phyloP scores from a whole-genome alignment of 129 eudicot species.

The Kitagawia praeruptora region DNA sequence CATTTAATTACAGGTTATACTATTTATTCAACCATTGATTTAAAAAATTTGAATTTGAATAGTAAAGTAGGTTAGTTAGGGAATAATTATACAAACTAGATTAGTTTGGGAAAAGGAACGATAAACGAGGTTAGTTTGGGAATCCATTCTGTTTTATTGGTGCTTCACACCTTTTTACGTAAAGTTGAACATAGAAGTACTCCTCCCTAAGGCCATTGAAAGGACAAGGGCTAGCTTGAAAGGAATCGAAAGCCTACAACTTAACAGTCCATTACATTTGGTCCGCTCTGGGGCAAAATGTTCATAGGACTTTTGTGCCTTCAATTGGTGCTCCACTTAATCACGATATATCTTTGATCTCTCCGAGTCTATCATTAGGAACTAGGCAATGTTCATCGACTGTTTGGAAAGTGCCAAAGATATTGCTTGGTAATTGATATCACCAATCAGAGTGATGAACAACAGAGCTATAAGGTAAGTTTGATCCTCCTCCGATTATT shows the following conservation, averaged over 20 bases:
- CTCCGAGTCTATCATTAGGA: conserved; percentile 37
- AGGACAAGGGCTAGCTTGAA: conserved; percentile 52
- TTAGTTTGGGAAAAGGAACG: too few relatives aligned
- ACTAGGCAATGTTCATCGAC: conserved; percentile 17
- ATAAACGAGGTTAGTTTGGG: too few relatives aligned
- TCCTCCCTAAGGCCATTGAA: conserved; percentile 44
- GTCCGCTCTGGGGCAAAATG: conserved; percentile 13
- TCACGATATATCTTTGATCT: conserved; percentile 26
- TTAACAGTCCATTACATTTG: conserved; percentile 26
- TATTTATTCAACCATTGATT: too few relatives aligned
- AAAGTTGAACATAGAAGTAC: conserved; percentile 7
- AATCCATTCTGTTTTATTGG: background rate
- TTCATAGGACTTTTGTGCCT: conserved; percentile 26
- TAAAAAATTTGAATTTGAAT: too few relatives aligned
- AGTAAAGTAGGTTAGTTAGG: too few relatives aligned
- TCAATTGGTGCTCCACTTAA: conserved; percentile 51
- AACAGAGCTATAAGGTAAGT: background rate
- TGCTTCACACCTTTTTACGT: background rate
- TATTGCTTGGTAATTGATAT: conserved; percentile 30
- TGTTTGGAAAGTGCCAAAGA: conserved; percentile 43
- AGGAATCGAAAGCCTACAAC: conserved; percentile 38
- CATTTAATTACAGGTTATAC: too few relatives aligned
- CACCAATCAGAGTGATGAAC: conserved; percentile 17
- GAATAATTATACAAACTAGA: too few relatives aligned
- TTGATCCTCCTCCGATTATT: conserved; percentile 17